These are phyloP conservation scores for Dianthus caryophyllus DNA, from an alignment of 148 eudicot genomes.

Conservation along the genomic window DNA sequence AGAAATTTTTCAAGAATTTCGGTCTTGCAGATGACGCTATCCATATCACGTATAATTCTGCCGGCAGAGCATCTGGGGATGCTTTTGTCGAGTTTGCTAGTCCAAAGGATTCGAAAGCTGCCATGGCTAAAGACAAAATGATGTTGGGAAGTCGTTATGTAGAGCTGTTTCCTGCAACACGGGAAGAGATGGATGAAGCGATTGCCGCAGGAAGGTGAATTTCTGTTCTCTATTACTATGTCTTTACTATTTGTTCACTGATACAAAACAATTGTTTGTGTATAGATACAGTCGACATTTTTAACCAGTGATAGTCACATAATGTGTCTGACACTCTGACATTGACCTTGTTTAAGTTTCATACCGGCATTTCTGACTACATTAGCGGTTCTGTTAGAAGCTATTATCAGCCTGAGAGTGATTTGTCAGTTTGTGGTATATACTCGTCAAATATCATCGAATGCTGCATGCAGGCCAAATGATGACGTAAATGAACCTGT, in stretches of 20 bases:
- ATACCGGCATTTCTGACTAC: too few relatives aligned
- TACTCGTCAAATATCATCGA: too few relatives aligned
- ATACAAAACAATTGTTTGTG: too few relatives aligned
- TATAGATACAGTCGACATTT: too few relatives aligned
- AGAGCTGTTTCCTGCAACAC: constrained; percentile 82
- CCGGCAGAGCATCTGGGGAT: constrained; percentile 79
- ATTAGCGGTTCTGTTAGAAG: too few relatives aligned
- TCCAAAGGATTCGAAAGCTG: constrained; percentile 76
- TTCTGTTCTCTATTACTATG: constrained; percentile 7
- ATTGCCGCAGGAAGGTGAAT: constrained; percentile 65
- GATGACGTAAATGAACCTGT: constrained; percentile 45
- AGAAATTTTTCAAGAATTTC: constrained; percentile 63
- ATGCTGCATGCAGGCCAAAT: constrained; percentile 29
- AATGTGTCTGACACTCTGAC: not conserved
- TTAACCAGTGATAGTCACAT: not conserved
- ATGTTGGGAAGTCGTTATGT: constrained; percentile 77
- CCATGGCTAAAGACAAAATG: constrained; percentile 81
- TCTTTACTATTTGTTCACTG: not conserved
- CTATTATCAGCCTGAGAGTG: too few relatives aligned
- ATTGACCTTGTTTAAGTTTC: not conserved
- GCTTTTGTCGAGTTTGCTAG: constrained; percentile 83
- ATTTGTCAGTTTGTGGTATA: too few relatives aligned
- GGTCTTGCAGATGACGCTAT: constrained; percentile 49
- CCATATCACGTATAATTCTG: constrained; percentile 60
- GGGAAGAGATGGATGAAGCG: constrained; percentile 79